Conservation (phyloP, 345 rosid species). For the Abelmoschus esculentus region DNA sequence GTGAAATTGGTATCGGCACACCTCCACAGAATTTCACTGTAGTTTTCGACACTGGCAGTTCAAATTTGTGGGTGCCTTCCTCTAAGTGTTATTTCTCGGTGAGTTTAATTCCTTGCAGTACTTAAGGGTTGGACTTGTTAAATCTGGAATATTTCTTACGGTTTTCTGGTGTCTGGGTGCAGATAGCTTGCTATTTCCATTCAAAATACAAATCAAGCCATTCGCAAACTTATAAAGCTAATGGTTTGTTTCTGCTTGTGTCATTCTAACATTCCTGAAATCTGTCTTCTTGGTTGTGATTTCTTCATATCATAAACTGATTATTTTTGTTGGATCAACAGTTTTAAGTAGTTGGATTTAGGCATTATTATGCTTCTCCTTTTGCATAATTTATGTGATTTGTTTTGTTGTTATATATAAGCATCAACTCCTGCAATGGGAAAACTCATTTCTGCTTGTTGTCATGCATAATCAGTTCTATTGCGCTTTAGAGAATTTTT, state of each 20-base stretch:
- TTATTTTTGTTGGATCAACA: conserved; percentile 3
- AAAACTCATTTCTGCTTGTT: background rate
- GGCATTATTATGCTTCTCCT: background rate
- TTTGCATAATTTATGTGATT: background rate
- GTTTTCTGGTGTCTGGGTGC: conserved; percentile 10
- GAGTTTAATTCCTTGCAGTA: conserved; percentile 19
- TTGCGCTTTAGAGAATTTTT: background rate
- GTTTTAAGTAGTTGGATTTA: background rate
- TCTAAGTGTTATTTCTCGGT: conserved; percentile 81
- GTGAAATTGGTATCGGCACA: conserved; percentile 85
- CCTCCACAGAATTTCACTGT: conserved; percentile 89
- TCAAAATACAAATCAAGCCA: conserved; percentile 58
- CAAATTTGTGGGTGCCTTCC: conserved; percentile 96
- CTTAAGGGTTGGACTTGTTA: background rate
- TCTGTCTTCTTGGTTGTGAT: background rate
- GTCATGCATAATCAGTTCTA: background rate
- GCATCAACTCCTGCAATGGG: background rate
- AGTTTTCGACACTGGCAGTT: conserved; percentile 93
- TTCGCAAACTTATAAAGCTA: conserved; percentile 64
- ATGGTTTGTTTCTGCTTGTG: conserved; percentile 37
- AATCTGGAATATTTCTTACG: background rate
- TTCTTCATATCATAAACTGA: background rate
- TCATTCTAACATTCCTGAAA: background rate
- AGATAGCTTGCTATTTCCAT: conserved; percentile 76
- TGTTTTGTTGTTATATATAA: background rate